Evolutionary conservation across 768 basidiomycete genomes (phyloP).

Genomic region (Kwoniella sp.): DNA sequence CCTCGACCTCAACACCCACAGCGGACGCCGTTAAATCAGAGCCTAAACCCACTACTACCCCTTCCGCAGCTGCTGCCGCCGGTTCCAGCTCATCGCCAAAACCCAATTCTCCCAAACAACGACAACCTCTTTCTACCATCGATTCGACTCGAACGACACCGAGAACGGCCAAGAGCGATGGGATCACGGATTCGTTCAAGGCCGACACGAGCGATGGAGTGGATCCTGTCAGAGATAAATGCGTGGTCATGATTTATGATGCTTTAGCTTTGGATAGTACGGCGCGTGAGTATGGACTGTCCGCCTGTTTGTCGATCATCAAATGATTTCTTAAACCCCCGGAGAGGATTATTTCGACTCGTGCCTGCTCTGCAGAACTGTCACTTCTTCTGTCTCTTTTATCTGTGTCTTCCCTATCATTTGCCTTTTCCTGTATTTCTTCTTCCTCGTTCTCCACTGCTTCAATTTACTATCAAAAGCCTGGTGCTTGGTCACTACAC

Average conservation of each 20-base stretch:
- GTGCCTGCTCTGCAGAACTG: too few relatives aligned
- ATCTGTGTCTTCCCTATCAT: too few relatives aligned
- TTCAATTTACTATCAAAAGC: too few relatives aligned
- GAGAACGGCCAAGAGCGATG: constrained; percentile 73
- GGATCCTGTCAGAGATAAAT: constrained; percentile 80
- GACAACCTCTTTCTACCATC: constrained; percentile 43
- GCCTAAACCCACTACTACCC: constrained; percentile 2
- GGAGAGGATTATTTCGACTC: too few relatives aligned
- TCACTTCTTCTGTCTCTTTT: too few relatives aligned
- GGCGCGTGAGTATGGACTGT: constrained; percentile 68
- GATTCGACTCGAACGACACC: constrained; percentile 35
- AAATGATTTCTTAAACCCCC: too few relatives aligned
- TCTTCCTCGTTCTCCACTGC: too few relatives aligned
- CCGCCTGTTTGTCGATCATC: too few relatives aligned
- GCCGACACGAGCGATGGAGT: constrained; percentile 56
- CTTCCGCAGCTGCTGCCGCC: background rate
- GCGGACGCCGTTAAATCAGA: constrained; percentile 19
- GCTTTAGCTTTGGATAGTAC: constrained; percentile 81
- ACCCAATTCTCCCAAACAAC: constrained; percentile 15
- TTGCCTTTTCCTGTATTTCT: too few relatives aligned
- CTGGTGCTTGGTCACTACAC: too few relatives aligned
- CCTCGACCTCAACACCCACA: constrained; percentile 19
- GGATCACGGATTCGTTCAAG: constrained; percentile 57
- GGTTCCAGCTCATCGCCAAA: constrained; percentile 17
- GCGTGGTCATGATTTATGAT: constrained; percentile 86